phyloP scores from a whole-genome alignment of 2,329 filamentous ascomycete species.

The Hymenotorrendiella dingleyae region DNA sequence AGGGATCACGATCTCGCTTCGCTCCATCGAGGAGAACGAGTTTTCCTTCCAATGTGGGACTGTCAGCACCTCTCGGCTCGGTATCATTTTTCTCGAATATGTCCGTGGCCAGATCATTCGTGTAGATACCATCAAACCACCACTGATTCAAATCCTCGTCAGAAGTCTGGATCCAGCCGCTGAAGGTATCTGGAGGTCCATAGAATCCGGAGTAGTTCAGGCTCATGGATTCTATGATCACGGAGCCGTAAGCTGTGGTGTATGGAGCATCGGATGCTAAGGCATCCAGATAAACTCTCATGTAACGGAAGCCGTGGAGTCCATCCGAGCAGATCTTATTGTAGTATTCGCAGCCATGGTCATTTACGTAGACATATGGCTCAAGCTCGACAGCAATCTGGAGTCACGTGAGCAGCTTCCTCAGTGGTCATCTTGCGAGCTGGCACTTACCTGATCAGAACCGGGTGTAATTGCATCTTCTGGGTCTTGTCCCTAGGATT shows the following conservation, averaged over 20 bases:
- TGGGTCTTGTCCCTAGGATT: constrained; percentile 17
- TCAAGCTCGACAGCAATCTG: constrained; percentile 39
- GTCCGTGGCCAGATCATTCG: constrained; percentile 43
- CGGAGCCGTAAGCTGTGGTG: constrained; percentile 37
- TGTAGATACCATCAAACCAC: constrained; percentile 50
- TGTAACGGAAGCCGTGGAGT: constrained; percentile 47
- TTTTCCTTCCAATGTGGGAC: constrained; percentile 39
- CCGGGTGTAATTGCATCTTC: constrained; percentile 37
- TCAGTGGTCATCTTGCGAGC: neutral
- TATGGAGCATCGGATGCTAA: constrained; percentile 39
- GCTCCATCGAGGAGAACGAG: constrained; percentile 44
- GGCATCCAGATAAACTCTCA: constrained; percentile 43
- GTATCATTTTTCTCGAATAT: constrained; percentile 42
- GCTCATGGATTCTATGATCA: constrained; percentile 38
- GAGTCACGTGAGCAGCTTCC: constrained; percentile 6
- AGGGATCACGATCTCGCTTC: constrained; percentile 47
- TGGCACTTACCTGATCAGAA: constrained; percentile 39
- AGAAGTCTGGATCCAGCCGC: constrained; percentile 47
- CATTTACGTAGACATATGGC: constrained; percentile 40
- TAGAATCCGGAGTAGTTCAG: constrained; percentile 41
- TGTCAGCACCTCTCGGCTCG: constrained; percentile 41
- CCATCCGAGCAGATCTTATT: constrained; percentile 45
- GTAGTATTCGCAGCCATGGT: constrained; percentile 38
- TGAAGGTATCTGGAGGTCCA: constrained; percentile 43
- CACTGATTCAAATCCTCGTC: constrained; percentile 43